Base-by-base conservation (phyloP, 2,329 filamentous ascomycete species). In the Hypoxylon rubiginosum region DNA sequence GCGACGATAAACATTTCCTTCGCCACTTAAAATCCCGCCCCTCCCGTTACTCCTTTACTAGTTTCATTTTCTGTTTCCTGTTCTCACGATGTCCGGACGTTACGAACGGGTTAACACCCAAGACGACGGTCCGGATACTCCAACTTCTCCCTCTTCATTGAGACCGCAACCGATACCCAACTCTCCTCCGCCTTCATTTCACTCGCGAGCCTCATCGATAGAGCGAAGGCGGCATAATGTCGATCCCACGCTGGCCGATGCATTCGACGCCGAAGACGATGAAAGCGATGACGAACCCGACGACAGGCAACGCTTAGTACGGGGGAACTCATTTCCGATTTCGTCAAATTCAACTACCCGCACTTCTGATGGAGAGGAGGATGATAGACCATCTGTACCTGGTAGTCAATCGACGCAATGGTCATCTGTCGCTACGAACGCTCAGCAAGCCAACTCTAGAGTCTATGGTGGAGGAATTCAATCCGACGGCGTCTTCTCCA, bases 401-500 rank as follows among this genome's bases (percentile, higher is more conserved):
- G 66, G 49, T 8, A 50, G 46, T 53, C 74, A 58, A 65, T 57
- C 73, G 54, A 58, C 61, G 45, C 70, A 71, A 48, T 67, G 60
- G 21, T 55, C 78, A 15, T 71, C 80, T 3, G 78, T 79, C 36
- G 78, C 79, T 43, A 53, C 62, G 13, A 51, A 68, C 21, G 57
- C 61, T 55, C 62, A 71, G 67, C 17, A 75, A 73, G 59, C 81
- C 78, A 59, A 80, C 73, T 81, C 78, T 32, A 82, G 88, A 67
- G 85, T 92, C 1, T 89, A 93, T 66, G 91, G 93, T 46, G 88
- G 91, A 57, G 91, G 90, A 24, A 88, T 90, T n/a, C 90, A 92
- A 58, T 94, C 93, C 53, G 96, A 98, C 79, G 96, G 96, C 66
- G 96, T 99, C 26, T 99, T 97, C 81, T 96, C 95, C 58, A 99